Conservation (phyloP, 495 filamentous ascomycete genomes). For the Penicillium roqueforti region DNA sequence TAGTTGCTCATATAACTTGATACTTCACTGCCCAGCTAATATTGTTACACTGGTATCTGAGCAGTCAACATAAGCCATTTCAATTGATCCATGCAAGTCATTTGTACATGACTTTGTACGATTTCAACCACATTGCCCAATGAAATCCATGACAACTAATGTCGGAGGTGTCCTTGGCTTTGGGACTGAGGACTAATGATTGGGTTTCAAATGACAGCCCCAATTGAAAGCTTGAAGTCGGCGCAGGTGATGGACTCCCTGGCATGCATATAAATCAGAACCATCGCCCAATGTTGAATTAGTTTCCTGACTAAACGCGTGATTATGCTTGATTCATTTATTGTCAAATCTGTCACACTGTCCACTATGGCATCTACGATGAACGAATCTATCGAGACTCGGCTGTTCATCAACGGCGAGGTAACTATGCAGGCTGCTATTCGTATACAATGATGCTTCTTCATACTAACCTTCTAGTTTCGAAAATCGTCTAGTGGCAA, state of each 20-base stretch:
- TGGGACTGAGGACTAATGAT: neutral
- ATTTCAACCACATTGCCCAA: neutral
- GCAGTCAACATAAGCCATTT: neutral
- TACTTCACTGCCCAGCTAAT: neutral
- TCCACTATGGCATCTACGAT: slow-evolving; percentile 13
- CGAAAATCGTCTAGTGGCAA: slow-evolving; percentile 39
- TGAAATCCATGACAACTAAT: neutral
- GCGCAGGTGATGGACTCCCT: neutral
- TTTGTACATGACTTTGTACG: neutral
- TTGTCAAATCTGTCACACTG: neutral
- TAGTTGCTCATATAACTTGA: neutral
- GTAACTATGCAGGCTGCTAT: slow-evolving; percentile 22
- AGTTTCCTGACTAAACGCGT: neutral
- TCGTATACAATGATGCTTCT: neutral
- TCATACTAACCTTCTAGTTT: slow-evolving; percentile 29
- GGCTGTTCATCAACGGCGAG: slow-evolving; percentile 50
- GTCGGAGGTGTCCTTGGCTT: neutral
- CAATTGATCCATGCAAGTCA: neutral
- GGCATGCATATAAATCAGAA: neutral
- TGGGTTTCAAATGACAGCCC: neutral
- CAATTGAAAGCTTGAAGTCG: neutral
- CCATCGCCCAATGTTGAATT: neutral
- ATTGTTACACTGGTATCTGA: neutral
- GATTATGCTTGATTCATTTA: neutral
- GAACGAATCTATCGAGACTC: slow-evolving; percentile 26